These are phyloP conservation scores for Aspergillus texensis DNA, from an alignment of 2,329 filamentous ascomycete species.

Conservation along the genomic window DNA sequence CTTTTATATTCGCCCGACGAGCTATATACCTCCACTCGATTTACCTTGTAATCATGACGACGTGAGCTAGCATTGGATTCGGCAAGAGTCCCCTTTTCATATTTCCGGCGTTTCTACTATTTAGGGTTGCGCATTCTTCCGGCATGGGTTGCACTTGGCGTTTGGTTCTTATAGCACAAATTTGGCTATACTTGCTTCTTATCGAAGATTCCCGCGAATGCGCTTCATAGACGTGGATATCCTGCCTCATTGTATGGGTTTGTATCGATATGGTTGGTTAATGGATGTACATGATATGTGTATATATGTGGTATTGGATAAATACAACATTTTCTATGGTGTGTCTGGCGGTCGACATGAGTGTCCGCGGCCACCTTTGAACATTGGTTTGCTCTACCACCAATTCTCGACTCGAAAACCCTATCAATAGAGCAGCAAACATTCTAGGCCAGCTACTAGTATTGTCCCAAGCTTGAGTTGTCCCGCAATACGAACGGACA, in stretches of 20 bases:
- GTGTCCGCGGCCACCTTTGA: background rate
- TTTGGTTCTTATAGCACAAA: slow-evolving; percentile 3
- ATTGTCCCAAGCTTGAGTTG: background rate
- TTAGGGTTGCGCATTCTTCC: slow-evolving; percentile 1
- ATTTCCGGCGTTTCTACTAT: slow-evolving; percentile 12
- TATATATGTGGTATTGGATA: background rate
- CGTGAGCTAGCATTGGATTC: slow-evolving; percentile 6
- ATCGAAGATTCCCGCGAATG: background rate
- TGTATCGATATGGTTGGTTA: slow-evolving; percentile 1
- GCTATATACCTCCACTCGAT: background rate
- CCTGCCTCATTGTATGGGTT: background rate
- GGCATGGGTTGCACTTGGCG: slow-evolving; percentile 11
- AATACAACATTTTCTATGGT: background rate
- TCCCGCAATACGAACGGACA: background rate
- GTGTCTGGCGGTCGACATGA: background rate
- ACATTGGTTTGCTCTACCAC: background rate
- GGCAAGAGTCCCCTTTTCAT: slow-evolving; percentile 13
- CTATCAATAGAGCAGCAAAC: background rate
- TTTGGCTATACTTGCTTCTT: background rate
- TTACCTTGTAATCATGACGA: slow-evolving; percentile 12
- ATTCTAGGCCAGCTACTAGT: background rate
- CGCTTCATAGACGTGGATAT: background rate
- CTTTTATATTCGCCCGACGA: background rate
- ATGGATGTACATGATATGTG: slow-evolving; percentile 2
- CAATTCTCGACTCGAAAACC: background rate